phyloP scores from a whole-genome alignment of 441 rosid species.

The Corymbia citriodora region DNA sequence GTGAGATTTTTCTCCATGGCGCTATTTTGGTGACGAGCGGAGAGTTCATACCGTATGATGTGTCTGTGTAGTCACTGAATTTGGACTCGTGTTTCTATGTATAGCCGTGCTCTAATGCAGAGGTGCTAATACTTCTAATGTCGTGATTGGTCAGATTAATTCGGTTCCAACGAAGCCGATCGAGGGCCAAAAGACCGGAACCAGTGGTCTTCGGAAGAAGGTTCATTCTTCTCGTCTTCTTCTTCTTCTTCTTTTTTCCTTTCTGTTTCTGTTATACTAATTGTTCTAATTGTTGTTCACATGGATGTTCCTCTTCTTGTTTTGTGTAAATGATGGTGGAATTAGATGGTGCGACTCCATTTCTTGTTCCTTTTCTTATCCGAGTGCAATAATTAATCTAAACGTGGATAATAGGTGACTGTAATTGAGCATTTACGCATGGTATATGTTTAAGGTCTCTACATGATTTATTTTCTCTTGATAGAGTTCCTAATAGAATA shows the following conservation, averaged over 20 bases:
- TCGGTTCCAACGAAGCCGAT: conserved; percentile 85
- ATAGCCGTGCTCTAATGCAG: neutral
- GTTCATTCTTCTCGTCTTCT: conserved; percentile 13
- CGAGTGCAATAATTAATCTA: neutral
- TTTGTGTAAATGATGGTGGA: neutral
- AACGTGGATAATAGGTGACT: neutral
- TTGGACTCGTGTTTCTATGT: neutral
- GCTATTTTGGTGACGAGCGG: neutral
- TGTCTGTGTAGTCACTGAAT: neutral
- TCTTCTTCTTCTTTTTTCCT: neutral
- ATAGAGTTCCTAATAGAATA: neutral
- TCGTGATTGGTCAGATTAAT: conserved; percentile 31
- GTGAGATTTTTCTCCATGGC: neutral
- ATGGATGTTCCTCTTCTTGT: neutral
- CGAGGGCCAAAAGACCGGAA: conserved; percentile 93
- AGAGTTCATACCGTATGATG: neutral
- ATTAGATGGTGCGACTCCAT: neutral
- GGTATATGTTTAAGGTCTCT: neutral
- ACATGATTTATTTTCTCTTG: neutral
- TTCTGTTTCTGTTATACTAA: neutral
- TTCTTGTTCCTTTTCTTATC: neutral
- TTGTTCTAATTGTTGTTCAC: neutral
- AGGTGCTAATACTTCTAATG: neutral
- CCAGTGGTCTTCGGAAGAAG: conserved; percentile 94
- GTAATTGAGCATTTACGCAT: neutral